Evolutionary conservation across 2,329 filamentous ascomycete species (phyloP), one percentile per base, ranked within the genome.

Genomic region (Gaeumannomyces tritici): DNA sequence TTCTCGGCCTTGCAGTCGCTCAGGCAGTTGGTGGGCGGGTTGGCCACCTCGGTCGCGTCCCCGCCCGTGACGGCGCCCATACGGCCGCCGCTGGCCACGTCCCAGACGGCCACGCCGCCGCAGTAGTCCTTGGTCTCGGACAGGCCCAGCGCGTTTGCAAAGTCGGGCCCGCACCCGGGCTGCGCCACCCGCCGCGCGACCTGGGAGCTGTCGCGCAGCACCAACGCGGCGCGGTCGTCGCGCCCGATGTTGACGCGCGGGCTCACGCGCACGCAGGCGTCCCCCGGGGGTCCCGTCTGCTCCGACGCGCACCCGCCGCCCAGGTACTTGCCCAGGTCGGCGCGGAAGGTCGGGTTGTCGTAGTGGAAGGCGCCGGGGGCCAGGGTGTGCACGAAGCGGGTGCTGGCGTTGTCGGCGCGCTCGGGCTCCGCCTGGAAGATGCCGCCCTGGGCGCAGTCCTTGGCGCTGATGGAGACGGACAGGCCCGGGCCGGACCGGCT

Each of bases 381-480:
- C 1, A 58, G 57, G 13, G 57, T 58, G 28, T 58, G 57, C 29
- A 58, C 29, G 9, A 58, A 13, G 29, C 57, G 57, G 13, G 57
- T 58, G 27, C 27, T 31, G 6, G 57, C 28, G 57, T 58, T 58
- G 29, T 58, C 57, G 27, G 57, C 57, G 15, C 57, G 57, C 33
- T 24, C 57, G 57, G 57, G 57, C 15, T 58, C 57, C 57, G 24
- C 35, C 57, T 58, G 57, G 28, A 58, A 58, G 29, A 58, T 58
- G 29, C 57, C 57, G 27, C 57, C 57, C 26, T 58, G 57, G 57
- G 57, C 57, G 57, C 57, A 58, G 57, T 58, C 57, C 57, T 58
- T 58, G 57, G 57, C 57, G 13, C 2, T n/a, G 18, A 58, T n/a
- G 11, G 57, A 33, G 13, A 58, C n/a, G 57, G 57, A 58, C 18